Evolutionary conservation across 495 filamentous ascomycete species (phyloP).

Genomic region (Lophium mytilinum): DNA sequence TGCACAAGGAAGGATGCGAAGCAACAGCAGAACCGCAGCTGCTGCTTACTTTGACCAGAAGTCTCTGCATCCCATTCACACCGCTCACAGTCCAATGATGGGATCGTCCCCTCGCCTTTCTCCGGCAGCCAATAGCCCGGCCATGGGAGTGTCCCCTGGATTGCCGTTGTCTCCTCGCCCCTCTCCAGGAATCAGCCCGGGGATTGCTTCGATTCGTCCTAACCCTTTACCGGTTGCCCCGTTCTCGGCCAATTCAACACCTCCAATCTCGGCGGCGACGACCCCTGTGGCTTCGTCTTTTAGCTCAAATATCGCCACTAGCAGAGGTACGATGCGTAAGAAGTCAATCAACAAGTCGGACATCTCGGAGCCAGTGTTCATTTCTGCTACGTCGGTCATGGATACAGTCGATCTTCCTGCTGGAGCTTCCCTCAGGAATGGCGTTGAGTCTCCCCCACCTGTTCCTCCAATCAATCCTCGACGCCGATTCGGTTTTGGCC

Average conservation of each 20-base stretch:
- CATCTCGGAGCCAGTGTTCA: constrained; percentile 76
- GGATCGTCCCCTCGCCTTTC: constrained; percentile 14
- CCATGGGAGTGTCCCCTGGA: constrained; percentile 10
- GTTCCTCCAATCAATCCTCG: constrained; percentile 34
- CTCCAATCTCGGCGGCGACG: constrained; percentile 40
- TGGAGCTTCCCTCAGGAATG: constrained; percentile 35
- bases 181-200: constrained; percentile 19
- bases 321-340: constrained; percentile 44
- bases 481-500: constrained; percentile 27
- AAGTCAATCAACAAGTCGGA: constrained; percentile 61
- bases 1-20: constrained; percentile 19
- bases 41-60: constrained; percentile 31
- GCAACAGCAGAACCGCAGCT: constrained; percentile 24
- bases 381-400: constrained; percentile 69
- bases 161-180: constrained; percentile 23
- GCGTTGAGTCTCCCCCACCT: constrained; percentile 30
- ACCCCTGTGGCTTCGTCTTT: constrained; percentile 27
- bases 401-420: constrained; percentile 36
- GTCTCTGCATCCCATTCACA: constrained; percentile 25
- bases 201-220: constrained; percentile 11
- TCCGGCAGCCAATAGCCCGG: constrained; percentile 9
- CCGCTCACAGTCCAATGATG: constrained; percentile 11
- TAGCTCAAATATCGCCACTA: constrained; percentile 22
- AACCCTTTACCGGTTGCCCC: constrained; percentile 37
- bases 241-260: constrained; percentile 49